A percentile compares a stretch with the other conserved stretches of the same genome.
phyloP scores from a whole-genome alignment of 1,284 basidiomycete species.

The Phellopilus nigrolimitatus region DNA sequence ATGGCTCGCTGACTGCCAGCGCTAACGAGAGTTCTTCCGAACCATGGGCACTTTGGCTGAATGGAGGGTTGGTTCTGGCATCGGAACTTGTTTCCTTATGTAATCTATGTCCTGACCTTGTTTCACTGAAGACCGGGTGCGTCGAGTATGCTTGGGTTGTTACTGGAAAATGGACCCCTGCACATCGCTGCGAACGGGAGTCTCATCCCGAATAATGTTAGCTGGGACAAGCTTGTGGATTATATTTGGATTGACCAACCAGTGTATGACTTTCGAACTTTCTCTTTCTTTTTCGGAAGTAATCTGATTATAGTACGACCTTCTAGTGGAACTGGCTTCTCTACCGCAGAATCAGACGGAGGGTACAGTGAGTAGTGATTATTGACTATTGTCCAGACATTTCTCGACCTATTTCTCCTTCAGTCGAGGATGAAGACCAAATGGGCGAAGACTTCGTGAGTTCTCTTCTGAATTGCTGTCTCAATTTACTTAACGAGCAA shows the following conservation, averaged over 20 bases:
- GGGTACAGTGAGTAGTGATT: slow-evolving; percentile 44
- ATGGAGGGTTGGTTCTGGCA: slow-evolving; percentile 51
- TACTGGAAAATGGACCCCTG: slow-evolving; percentile 71
- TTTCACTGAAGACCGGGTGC: slow-evolving; percentile 54
- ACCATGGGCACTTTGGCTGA: slow-evolving; percentile 75
- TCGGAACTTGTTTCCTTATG: background rate
- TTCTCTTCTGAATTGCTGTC: slow-evolving; percentile 2
- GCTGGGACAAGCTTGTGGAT: slow-evolving; percentile 59
- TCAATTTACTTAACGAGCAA: background rate
- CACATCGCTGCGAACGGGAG: slow-evolving; percentile 46
- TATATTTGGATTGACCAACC: slow-evolving; percentile 73
- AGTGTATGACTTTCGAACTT: slow-evolving; percentile 40
- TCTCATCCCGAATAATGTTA: slow-evolving; percentile 44
- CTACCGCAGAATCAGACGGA: slow-evolving; percentile 53
- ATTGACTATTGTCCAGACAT: slow-evolving; percentile 4
- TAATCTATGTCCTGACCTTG: too few species aligned
- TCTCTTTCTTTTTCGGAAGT: background rate
- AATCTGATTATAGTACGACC: background rate
- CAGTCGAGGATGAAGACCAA: slow-evolving; percentile 63
- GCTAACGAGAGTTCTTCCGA: slow-evolving; percentile 31
- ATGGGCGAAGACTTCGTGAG: slow-evolving; percentile 66
- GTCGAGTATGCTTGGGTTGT: slow-evolving; percentile 59
- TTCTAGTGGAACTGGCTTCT: slow-evolving; percentile 54
- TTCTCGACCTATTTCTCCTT: slow-evolving; percentile 9
- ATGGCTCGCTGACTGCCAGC: slow-evolving; percentile 51